A percentile compares a stretch with the other conserved stretches of the same genome.
These are phyloP conservation scores for Eucommia ulmoides DNA, from an alignment of 257 asterid species.

Conservation along the genomic window DNA sequence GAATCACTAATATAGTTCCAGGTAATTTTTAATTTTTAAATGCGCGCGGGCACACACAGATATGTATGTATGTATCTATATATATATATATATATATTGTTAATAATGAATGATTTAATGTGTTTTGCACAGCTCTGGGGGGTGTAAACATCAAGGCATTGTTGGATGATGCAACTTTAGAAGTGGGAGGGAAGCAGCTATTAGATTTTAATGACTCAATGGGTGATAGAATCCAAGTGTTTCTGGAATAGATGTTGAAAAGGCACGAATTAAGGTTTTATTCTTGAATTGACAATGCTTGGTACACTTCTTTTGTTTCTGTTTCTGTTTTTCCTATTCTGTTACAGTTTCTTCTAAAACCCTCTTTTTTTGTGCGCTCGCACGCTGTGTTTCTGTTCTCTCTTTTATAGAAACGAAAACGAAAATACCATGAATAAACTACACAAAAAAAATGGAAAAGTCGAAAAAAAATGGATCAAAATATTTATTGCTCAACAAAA, in stretches of 20 bases:
- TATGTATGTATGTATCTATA: too few species aligned
- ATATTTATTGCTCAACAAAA: background rate
- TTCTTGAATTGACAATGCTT: too few species aligned
- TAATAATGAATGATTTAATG: conserved; percentile 2
- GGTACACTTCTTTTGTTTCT: too few species aligned
- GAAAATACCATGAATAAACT: too few species aligned
- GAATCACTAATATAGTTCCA: conserved; percentile 71
- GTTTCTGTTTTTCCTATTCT: too few species aligned
- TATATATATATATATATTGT: too few species aligned
- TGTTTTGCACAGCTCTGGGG: conserved; percentile 46
- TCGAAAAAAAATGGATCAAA: background rate
- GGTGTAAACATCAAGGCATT: conserved; percentile 65
- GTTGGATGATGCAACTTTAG: conserved; percentile 48
- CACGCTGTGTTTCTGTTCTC: too few species aligned
- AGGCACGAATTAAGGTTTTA: too few species aligned
- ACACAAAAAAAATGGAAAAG: background rate
- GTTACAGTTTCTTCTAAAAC: too few species aligned
- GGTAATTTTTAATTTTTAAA: conserved; percentile 33
- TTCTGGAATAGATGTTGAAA: conserved; percentile 61
- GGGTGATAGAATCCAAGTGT: conserved; percentile 88
- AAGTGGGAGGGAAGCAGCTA: conserved; percentile 68
- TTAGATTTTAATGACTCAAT: conserved; percentile 62
- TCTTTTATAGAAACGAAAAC: too few species aligned
- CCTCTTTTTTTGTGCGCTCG: too few species aligned
- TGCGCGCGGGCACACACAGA: too few species aligned